Conservation (phyloP, 2,329 filamentous ascomycete species). For the Fusarium burgessii region DNA sequence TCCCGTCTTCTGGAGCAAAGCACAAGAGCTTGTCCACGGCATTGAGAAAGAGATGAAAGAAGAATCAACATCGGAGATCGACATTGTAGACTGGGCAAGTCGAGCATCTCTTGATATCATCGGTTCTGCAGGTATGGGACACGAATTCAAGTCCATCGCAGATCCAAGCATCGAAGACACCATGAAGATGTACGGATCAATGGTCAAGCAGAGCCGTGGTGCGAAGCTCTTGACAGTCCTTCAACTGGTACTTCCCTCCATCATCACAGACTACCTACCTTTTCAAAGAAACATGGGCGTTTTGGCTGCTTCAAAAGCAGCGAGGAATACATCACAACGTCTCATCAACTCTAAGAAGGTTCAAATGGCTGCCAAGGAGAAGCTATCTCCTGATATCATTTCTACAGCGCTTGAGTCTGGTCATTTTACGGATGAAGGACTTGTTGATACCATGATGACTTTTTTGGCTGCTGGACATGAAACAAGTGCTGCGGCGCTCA, state of each 20-base stretch:
- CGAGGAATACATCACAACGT: constrained; percentile 41
- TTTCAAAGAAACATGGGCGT: constrained; percentile 35
- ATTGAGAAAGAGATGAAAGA: constrained; percentile 12
- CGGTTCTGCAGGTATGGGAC: constrained; percentile 50
- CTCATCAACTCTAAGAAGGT: constrained; percentile 50
- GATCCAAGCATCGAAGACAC: constrained; percentile 49
- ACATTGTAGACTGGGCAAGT: constrained; percentile 36
- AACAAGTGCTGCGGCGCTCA: constrained; percentile 56
- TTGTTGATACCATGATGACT: constrained; percentile 31
- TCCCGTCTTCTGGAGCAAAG: constrained; percentile 30
- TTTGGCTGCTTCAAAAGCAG: constrained; percentile 22
- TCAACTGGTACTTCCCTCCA: constrained; percentile 26
- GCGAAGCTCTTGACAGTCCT: constrained; percentile 23
- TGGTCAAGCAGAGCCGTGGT: constrained; percentile 46
- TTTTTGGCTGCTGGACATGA: constrained; percentile 54
- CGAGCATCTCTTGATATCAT: constrained; percentile 52
- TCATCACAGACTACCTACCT: constrained; percentile 31
- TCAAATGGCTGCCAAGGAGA: constrained; percentile 38
- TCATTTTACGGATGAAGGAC: constrained; percentile 43
- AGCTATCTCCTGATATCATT: constrained; percentile 53
- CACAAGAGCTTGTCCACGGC: constrained; percentile 14
- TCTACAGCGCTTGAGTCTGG: constrained; percentile 50
- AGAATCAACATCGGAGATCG: not conserved
- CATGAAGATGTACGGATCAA: constrained; percentile 42
- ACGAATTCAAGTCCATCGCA: constrained; percentile 50